Percentiles rank a stretch among this genome's conserved stretches.
phyloP scores from a whole-genome alignment of 2,329 filamentous ascomycete species.

The Periglandula ipomoeae region DNA sequence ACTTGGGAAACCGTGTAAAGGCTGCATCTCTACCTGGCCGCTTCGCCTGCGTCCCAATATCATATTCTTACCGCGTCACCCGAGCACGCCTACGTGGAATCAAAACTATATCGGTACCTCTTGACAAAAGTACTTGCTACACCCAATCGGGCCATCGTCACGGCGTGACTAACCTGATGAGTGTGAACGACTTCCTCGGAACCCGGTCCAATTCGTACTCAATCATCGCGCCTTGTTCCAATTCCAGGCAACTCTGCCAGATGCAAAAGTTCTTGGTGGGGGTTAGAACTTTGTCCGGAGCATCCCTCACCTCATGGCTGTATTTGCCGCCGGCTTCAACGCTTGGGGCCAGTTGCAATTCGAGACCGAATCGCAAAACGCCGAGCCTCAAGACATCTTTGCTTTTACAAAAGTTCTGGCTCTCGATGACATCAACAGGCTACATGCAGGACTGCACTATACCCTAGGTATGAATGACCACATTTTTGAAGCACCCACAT shows the following conservation, averaged over 20 bases:
- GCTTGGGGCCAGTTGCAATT: conserved; percentile 47
- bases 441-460: conserved; percentile 30
- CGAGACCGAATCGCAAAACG: conserved; percentile 1
- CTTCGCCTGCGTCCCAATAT: too few relatives aligned
- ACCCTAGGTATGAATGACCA: conserved; percentile 34
- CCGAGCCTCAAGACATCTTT: conserved; percentile 36
- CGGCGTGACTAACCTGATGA: too few relatives aligned
- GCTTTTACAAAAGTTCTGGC: conserved; percentile 34
- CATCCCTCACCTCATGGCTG: conserved; percentile 26
- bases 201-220: background rate
- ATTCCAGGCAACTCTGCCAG: background rate
- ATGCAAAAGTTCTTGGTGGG: conserved; percentile 1
- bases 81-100: too few relatives aligned
- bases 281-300: background rate
- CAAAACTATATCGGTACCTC: too few relatives aligned
- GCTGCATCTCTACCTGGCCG: too few relatives aligned
- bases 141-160: too few relatives aligned
- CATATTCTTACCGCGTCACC: too few relatives aligned
- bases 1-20: too few relatives aligned
- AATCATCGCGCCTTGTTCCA: background rate
- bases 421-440: conserved; percentile 23
- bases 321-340: conserved; percentile 50
- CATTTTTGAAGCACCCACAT: background rate
- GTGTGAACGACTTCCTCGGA: background rate
- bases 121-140: too few relatives aligned